These are phyloP conservation scores for Pythium rishiriense DNA, from an alignment of 352 stramenopile species.

Conservation along the genomic window DNA sequence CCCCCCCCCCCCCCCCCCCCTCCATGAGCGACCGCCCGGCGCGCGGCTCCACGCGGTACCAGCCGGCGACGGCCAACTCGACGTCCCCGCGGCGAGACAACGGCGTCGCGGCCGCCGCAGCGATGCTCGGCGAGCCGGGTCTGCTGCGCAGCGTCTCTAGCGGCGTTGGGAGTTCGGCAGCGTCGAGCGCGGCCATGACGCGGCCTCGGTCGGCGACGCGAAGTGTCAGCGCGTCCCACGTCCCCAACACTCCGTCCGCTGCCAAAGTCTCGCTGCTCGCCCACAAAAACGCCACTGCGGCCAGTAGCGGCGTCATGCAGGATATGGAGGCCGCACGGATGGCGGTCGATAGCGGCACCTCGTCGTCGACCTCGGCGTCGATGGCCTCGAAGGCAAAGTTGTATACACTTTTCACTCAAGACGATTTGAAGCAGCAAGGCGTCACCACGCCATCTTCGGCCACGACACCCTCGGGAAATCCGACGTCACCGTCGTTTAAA, in stretches of 20 bases:
- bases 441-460: background rate
- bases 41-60: constrained; percentile 14
- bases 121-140: constrained; percentile 13
- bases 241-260: background rate
- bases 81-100: constrained; percentile 18
- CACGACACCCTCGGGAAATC: background rate
- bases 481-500: constrained; percentile 3
- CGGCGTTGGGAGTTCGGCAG: constrained; percentile 8
- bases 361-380: background rate
- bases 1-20: background rate
- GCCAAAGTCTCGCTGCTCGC: constrained; percentile 3
- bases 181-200: background rate
- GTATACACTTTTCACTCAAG: constrained; percentile 27
- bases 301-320: background rate
- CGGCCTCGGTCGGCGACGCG: constrained; percentile 24
- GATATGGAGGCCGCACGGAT: constrained; percentile 11
- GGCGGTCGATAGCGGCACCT: background rate
- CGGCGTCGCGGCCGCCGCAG: constrained; percentile 10
- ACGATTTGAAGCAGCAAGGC: constrained; percentile 20
- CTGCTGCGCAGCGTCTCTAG: constrained; percentile 23
- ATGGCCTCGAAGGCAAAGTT: constrained; percentile 5
- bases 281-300: background rate
- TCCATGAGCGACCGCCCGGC: constrained; percentile 22
- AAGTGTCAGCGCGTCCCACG: constrained; percentile 25
- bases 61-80: background rate